A percentile compares a stretch with the other conserved stretches of the same genome.
Evolutionary conservation across 192 early-diverging fungal genomes (phyloP).

Genomic region (Coemansia sp.): DNA sequence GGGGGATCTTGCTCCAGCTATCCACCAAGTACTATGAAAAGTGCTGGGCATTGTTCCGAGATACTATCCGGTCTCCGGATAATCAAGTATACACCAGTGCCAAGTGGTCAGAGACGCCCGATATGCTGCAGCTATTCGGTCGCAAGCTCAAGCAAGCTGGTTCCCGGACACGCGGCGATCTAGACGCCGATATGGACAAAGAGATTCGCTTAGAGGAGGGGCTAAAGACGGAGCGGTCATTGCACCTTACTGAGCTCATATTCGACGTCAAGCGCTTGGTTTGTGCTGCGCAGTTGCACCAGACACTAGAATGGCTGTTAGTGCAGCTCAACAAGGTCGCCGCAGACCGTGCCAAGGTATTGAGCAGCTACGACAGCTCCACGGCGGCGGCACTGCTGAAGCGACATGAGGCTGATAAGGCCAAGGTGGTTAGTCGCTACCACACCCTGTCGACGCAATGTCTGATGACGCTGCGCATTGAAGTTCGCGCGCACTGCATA

Average conservation of each 20-base stretch:
- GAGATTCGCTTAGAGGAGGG: constrained; percentile 77
- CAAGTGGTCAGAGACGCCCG: constrained; percentile 64
- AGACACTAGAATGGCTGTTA: constrained; percentile 71
- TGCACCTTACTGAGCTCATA: constrained; percentile 79
- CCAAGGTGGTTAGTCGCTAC: constrained; percentile 60
- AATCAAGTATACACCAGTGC: constrained; percentile 50
- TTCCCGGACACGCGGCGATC: constrained; percentile 1
- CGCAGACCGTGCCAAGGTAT: constrained; percentile 22
- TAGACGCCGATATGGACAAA: constrained; percentile 39
- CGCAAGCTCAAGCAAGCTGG: constrained; percentile 39
- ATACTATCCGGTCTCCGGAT: constrained; percentile 44
- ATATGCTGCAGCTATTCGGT: constrained; percentile 60
- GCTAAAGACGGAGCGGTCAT: constrained; percentile 76
- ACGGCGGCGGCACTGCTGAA: constrained; percentile 58
- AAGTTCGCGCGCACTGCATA: constrained; percentile 81
- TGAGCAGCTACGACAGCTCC: constrained; percentile 33
- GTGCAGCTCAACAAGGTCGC: constrained; percentile 35
- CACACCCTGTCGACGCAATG: constrained; percentile 75
- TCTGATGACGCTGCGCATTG: constrained; percentile 79
- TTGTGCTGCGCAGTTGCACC: constrained; percentile 72
- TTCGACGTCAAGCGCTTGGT: constrained; percentile 79
- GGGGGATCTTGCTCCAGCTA: constrained; percentile 47
- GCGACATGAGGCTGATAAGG: constrained; percentile 39
- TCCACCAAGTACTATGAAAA: constrained; percentile 42
- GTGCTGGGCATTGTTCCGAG: constrained; percentile 47